Evolutionary conservation across 305 asterid genomes (phyloP).

Genomic region (Rubia tinctorum): DNA sequence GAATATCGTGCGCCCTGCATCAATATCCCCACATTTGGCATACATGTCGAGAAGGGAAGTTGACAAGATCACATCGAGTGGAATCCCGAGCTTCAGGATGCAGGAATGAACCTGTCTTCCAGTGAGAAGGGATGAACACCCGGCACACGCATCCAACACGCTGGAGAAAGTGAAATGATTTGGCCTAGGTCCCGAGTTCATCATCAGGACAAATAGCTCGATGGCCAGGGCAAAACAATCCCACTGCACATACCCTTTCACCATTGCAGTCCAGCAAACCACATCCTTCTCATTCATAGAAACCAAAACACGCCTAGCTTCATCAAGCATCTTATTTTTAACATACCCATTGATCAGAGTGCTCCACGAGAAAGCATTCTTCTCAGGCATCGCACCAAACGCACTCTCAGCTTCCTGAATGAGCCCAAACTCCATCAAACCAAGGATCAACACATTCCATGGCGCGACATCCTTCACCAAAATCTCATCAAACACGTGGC

Average conservation of each 20-base stretch:
- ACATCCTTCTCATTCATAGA: conserved; percentile 51
- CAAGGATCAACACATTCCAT: conserved; percentile 71
- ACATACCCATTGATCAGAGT: conserved; percentile 66
- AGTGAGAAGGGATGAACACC: conserved; percentile 58
- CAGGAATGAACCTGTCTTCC: conserved; percentile 65
- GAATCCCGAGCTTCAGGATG: conserved; percentile 53
- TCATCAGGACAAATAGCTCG: conserved; percentile 53
- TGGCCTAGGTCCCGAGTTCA: conserved; percentile 50
- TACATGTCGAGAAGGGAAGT: conserved; percentile 87
- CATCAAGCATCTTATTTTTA: conserved; percentile 47
- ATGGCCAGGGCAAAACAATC: conserved; percentile 48
- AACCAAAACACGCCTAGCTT: conserved; percentile 49
- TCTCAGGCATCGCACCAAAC: conserved; percentile 52
- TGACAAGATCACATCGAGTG: conserved; percentile 54
- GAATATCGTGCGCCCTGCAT: conserved; percentile 50
- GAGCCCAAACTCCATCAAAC: conserved; percentile 66
- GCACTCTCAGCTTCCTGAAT: conserved; percentile 47
- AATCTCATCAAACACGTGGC: conserved; percentile 65
- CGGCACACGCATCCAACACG: conserved; percentile 67
- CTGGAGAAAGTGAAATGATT: conserved; percentile 72
- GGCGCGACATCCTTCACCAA: conserved; percentile 58
- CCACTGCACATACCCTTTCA: conserved; percentile 60
- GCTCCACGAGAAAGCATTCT: conserved; percentile 66
- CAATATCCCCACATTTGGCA: conserved; percentile 75
- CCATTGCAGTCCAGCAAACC: conserved; percentile 83